phyloP scores from a whole-genome alignment of 2,329 filamentous ascomycete species.

The Aspergillus sp. region DNA sequence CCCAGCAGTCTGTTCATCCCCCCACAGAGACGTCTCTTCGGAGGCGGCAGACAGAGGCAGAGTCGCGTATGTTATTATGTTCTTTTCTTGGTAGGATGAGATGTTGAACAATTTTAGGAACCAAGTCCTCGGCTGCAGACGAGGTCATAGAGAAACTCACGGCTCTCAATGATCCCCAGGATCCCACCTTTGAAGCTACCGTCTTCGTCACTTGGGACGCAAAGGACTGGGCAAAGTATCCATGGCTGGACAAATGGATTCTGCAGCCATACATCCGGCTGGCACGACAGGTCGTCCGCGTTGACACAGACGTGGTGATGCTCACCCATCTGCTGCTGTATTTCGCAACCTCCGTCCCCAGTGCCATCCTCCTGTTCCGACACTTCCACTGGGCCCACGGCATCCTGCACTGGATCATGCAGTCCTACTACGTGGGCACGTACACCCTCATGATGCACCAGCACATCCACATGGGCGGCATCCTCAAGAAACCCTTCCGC shows the following conservation, averaged over 20 bases:
- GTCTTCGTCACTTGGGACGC: constrained; percentile 55
- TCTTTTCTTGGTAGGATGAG: too few species aligned
- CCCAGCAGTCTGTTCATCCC: constrained; percentile 9
- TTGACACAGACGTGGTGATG: constrained; percentile 73
- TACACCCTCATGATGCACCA: constrained; percentile 84
- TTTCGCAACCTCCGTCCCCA: constrained; percentile 67
- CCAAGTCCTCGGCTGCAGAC: too few species aligned
- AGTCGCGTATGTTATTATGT: not conserved
- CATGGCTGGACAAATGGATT: constrained; percentile 48
- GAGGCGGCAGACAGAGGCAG: not conserved
- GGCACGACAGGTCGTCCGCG: constrained; percentile 59
- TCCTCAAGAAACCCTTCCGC: constrained; percentile 57
- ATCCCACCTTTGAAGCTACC: constrained; percentile 54
- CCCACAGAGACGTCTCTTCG: not conserved
- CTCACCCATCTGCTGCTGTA: constrained; percentile 74
- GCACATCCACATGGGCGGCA: constrained; percentile 74
- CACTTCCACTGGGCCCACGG: constrained; percentile 69
- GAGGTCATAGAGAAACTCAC: constrained; percentile 45
- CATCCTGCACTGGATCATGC: constrained; percentile 63
- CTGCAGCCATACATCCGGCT: constrained; percentile 60
- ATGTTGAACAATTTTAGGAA: too few species aligned
- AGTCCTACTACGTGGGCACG: constrained; percentile 66
- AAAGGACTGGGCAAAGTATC: not conserved
- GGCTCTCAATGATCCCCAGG: constrained; percentile 50
- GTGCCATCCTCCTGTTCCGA: constrained; percentile 63